These are phyloP conservation scores for Cicer yamashitae DNA, from an alignment of 306 rosid genomes.

Conservation along the genomic window DNA sequence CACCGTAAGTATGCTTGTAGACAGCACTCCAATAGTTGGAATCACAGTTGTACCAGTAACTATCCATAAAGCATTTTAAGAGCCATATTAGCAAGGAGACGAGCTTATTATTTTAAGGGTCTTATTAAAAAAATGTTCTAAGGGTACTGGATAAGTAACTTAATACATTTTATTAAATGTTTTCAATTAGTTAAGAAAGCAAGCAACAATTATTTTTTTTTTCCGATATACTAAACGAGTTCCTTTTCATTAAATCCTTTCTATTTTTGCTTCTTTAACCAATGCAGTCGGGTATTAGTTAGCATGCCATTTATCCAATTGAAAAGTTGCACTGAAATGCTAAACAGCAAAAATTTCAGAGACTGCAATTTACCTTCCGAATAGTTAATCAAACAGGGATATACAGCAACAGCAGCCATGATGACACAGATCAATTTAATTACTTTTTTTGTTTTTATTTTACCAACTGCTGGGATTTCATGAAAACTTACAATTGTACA, in stretches of 20 bases:
- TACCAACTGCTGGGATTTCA: not conserved
- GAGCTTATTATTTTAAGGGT: conserved; percentile 25
- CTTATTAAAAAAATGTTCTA: not conserved
- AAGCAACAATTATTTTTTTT: not conserved
- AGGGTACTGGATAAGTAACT: not conserved
- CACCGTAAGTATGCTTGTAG: conserved; percentile 85
- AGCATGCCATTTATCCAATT: not conserved
- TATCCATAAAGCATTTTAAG: conserved; percentile 49
- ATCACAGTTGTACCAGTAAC: conserved; percentile 92
- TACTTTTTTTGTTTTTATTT: no score
- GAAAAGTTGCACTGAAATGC: no score
- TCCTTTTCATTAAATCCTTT: not conserved
- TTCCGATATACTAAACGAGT: not conserved
- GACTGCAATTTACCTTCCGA: no score
- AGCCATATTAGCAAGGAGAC: conserved; percentile 15
- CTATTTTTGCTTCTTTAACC: not conserved
- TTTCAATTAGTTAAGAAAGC: conserved; percentile 22
- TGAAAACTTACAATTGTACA: not conserved
- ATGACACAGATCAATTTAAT: no score
- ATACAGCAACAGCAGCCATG: conserved; percentile 18
- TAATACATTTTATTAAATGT: not conserved
- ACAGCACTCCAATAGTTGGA: conserved; percentile 92
- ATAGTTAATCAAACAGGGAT: conserved; percentile 19
- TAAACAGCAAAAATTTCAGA: no score
- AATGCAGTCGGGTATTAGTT: not conserved